A percentile compares a stretch with the other conserved stretches of the same genome.
phyloP scores from a whole-genome alignment of 2,329 filamentous ascomycete genomes.

The Whalleya microplaca region DNA sequence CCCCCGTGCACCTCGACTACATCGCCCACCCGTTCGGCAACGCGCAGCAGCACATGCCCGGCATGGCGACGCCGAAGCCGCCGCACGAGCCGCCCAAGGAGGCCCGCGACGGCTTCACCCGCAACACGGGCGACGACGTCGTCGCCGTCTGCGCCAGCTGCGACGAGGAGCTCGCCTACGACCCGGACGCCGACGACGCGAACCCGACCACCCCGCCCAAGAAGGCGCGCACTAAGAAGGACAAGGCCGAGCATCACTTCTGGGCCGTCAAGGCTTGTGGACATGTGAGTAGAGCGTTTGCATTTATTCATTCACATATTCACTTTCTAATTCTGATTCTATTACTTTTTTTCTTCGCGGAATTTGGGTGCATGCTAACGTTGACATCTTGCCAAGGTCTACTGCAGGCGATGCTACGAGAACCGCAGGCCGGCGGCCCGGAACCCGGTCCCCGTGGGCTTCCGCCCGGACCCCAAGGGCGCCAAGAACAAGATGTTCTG shows the following conservation, averaged over 20 bases:
- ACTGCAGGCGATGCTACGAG: constrained; percentile 65
- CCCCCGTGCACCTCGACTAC: constrained; percentile 34
- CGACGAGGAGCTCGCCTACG: constrained; percentile 78
- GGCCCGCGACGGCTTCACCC: constrained; percentile 77
- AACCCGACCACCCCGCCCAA: constrained; percentile 38
- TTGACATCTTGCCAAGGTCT: constrained; percentile 55
- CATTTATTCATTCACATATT: background rate
- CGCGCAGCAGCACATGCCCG: background rate
- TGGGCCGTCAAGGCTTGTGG: constrained; percentile 92
- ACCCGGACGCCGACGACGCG: constrained; percentile 53
- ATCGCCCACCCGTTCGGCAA: constrained; percentile 24
- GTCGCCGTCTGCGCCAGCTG: constrained; percentile 86
- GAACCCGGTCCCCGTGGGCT: constrained; percentile 40
- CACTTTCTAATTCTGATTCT: background rate
- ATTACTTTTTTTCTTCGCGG: constrained; percentile 7
- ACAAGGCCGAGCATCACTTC: constrained; percentile 76
- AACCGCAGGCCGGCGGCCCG: constrained; percentile 50
- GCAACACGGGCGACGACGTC: constrained; percentile 72
- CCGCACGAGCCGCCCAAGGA: constrained; percentile 66
- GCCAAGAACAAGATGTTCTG: constrained; percentile 50
- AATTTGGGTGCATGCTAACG: constrained; percentile 24
- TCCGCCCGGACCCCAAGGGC: constrained; percentile 39
- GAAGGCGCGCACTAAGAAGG: constrained; percentile 52
- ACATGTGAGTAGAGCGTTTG: constrained; percentile 65
- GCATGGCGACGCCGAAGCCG: constrained; percentile 43